Evolutionary conservation across 2,329 filamentous ascomycete genomes (phyloP), one percentile per base, ranked within the genome.

Genomic region (Phaeosphaeria sp.): DNA sequence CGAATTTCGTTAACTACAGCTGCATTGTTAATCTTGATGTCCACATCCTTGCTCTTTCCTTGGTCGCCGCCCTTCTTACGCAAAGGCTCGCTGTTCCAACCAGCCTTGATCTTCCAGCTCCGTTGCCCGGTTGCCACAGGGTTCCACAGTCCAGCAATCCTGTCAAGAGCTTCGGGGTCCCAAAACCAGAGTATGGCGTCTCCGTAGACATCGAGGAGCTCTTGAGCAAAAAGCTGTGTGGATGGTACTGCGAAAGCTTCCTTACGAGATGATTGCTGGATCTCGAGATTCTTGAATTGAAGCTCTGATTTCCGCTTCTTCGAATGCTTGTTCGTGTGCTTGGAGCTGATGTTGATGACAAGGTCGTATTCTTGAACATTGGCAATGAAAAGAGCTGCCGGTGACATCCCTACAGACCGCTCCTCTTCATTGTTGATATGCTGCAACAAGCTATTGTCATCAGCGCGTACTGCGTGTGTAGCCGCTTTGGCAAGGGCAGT

Each of bases 361-460:
- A 98, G 89, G 74, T 98, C 92, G 75, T 93, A 99, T 64, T 97
- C 93, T 10, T 78, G 77, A 6, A 92, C 81, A 0, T 89, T 86
- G 2, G 90, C 83, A n/a, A 85, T 81, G 78, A 98, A 98, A 9
- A 98, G 82, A 1, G 80, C 76, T 30, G 81, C 79, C 1, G 84
- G 77, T 48, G 89, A 44, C 1, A 75, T 50, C 3, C 50, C n/a
- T 2, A 53, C 43, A 15, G 50, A 39, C 11, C 33, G 18, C 18
- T 52, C 46, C 6, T 20, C 23, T 10, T 47, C 51, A 20, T 59
- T 51, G 47, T 66, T 64, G 25, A 67, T 48, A 17, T 55, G 55
- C 3, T 55, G 44, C 15, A 71, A 27, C 80, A 92, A 76, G 13
- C 79, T 77, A 23, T 84, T 71, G 23, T 83, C 84, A 33, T 85